Percentiles rank a stretch among this genome's conserved stretches.
These are phyloP conservation scores for Pleodorina starrii DNA, from an alignment of 139 green algal species.

Conservation along the genomic window DNA sequence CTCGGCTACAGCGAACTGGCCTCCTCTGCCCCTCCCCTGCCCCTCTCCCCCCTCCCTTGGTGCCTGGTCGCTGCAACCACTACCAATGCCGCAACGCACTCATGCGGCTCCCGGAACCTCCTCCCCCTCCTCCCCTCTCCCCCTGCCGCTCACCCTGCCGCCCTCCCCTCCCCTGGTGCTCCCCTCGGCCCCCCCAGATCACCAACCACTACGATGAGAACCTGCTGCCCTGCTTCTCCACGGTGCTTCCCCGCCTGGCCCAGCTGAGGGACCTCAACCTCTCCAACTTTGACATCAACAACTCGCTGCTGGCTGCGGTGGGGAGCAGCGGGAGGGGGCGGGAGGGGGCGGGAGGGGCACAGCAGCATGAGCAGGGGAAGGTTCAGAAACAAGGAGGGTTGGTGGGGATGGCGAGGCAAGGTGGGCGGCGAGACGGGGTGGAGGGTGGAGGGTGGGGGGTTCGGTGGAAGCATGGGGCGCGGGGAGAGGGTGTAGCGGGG, in stretches of 20 bases:
- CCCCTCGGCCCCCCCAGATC: conserved; percentile 8
- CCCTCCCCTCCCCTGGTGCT: neutral
- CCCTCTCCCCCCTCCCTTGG: too few species aligned
- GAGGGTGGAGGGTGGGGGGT: neutral
- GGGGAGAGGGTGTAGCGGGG: neutral
- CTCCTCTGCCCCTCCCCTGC: too few species aligned
- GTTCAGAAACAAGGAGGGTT: too few species aligned
- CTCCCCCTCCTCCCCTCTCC: neutral
- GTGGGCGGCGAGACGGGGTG: neutral
- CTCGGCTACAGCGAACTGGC: too few species aligned
- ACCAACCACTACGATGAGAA: conserved; percentile 52
- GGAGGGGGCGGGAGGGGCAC: neutral
- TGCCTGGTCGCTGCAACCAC: too few species aligned
- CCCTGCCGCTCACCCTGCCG: neutral
- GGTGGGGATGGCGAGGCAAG: neutral
- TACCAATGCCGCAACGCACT: too few species aligned
- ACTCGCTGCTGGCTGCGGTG: conserved; percentile 30
- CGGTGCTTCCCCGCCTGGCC: conserved; percentile 27
- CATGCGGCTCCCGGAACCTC: too few species aligned
- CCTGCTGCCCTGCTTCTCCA: conserved; percentile 42
- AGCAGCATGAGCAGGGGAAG: neutral
- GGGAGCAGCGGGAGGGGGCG: neutral
- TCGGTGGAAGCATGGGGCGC: neutral
- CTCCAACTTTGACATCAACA: conserved; percentile 46
- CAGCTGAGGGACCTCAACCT: conserved; percentile 31